Conservation (phyloP, 1,139 yeast species). For the Nakaseomyces bracarensis region DNA sequence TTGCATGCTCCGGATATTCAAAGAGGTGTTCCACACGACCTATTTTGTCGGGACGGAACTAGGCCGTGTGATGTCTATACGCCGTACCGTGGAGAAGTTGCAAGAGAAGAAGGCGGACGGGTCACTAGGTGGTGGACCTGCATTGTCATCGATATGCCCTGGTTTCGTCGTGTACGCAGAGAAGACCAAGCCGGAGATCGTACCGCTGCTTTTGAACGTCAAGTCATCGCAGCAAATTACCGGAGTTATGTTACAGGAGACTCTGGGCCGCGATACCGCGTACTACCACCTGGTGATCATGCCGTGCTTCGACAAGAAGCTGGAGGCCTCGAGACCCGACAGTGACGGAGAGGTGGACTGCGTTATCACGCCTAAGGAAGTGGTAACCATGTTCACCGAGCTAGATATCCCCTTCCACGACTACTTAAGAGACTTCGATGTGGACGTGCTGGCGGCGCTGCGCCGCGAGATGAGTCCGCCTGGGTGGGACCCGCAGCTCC, state of each 20-base stretch:
- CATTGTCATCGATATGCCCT: slow-evolving; percentile 69
- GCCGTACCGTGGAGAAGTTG: slow-evolving; percentile 50
- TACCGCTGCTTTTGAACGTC: slow-evolving; percentile 53
- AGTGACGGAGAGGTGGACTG: slow-evolving; percentile 70
- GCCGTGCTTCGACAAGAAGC: slow-evolving; percentile 96
- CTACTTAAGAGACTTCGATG: slow-evolving; percentile 11
- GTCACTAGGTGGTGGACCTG: slow-evolving; percentile 20
- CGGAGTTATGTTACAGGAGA: slow-evolving; percentile 59
- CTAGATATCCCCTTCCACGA: slow-evolving; percentile 27
- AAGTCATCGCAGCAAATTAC: slow-evolving; percentile 94
- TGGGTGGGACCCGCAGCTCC: slow-evolving; percentile 34
- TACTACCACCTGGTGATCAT: slow-evolving; percentile 77
- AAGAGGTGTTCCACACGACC: slow-evolving; percentile 54
- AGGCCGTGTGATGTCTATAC: slow-evolving; percentile 65
- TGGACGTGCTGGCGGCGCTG: slow-evolving; percentile 1
- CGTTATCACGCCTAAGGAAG: slow-evolving; percentile 85
- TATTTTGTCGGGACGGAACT: slow-evolving; percentile 79
- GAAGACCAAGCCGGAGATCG: slow-evolving; percentile 81
- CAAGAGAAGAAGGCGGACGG: slow-evolving; percentile 26
- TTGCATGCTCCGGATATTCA: slow-evolving; percentile 49
- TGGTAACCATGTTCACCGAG: slow-evolving; percentile 61
- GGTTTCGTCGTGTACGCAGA: slow-evolving; percentile 97
- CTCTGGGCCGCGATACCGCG: slow-evolving; percentile 27
- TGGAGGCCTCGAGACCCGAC: slow-evolving; percentile 88
- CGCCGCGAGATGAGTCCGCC: slow-evolving; percentile 19